Base-by-base conservation (phyloP, 805 yeast species). In the Metschnikowia cubensis region DNA sequence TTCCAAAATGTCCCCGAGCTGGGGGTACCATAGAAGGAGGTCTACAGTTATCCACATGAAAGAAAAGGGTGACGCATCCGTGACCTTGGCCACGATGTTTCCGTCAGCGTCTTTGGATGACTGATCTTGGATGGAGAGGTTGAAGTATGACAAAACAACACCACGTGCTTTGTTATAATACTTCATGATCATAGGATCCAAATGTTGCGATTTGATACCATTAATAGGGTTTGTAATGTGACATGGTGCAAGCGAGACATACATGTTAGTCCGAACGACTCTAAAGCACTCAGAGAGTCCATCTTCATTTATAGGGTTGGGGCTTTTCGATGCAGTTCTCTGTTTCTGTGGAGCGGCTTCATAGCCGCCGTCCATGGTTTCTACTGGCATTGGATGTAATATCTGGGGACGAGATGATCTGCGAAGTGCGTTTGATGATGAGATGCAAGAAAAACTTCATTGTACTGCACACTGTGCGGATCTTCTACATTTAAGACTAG, bases 101-200 rank as follows among this genome's bases (percentile, higher is more conserved):
- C 70, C 75, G 6, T 71, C 68, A 3, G 73, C 71, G 35, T 75
- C 81, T 11, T 40, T 41, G 11, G 53, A 32, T 18, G 49, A 13
- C n/a, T 42, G 48, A 10, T 42, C 37, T 21, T 22, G 35, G 11
- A 57, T 47, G 10, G 63, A 67, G 31, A 92, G 70, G 57, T 88
- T 83, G 54, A 78, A 78, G 62, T 92, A 90, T 2, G 96, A 84
- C 52, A 94, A 71, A 8, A 94, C 86, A 17, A 94, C 90, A 25
- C 99, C 99, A 36, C 80, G 80, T 3, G 85, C 85, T 22, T 82
- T 77, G 13, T 80, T 68, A 57, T 80, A 85, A 65, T 85, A 89
- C 38, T 87, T 82, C 96, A 94, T 89, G 31, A 94, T 73, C 68
- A 94, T 73, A 3, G 94, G 90, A 62, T 94, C 96, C 55, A 94